phyloP scores from a whole-genome alignment of 2,329 filamentous ascomycete genomes.

The Corynespora cassiicola region DNA sequence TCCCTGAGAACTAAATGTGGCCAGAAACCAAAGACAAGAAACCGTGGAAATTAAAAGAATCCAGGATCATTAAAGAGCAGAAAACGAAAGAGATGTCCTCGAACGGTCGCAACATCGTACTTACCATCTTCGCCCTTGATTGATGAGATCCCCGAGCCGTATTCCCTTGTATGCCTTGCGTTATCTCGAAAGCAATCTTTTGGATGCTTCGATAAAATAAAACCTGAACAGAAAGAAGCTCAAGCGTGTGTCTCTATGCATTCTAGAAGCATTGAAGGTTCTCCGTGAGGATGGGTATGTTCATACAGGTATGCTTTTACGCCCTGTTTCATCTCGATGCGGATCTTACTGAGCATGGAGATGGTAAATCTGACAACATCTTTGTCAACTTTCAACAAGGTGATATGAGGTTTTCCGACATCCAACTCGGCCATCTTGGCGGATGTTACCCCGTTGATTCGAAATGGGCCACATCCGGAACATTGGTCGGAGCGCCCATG shows the following conservation, averaged over 20 bases:
- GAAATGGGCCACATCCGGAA: constrained; percentile 26
- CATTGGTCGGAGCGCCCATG: constrained; percentile 43
- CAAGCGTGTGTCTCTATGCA: constrained; percentile 3
- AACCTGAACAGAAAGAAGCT: constrained; percentile 11
- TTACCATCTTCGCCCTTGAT: too few species aligned
- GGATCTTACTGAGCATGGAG: constrained; percentile 13
- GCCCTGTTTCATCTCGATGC: neutral
- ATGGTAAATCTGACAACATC: constrained; percentile 47
- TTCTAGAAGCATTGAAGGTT: constrained; percentile 28
- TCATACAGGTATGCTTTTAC: constrained; percentile 24
- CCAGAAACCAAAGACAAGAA: constrained; percentile 15
- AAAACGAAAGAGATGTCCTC: too few species aligned
- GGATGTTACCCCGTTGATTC: constrained; percentile 29
- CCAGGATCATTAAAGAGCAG: constrained; percentile 11
- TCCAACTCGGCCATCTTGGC: constrained; percentile 43
- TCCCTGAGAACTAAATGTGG: neutral
- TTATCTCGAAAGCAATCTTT: too few species aligned
- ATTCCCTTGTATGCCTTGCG: too few species aligned
- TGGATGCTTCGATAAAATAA: constrained; percentile 6
- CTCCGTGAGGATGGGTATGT: constrained; percentile 35
- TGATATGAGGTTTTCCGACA: constrained; percentile 39
- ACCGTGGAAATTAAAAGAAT: constrained; percentile 19
- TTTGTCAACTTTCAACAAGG: constrained; percentile 41
- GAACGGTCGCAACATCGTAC: too few species aligned
- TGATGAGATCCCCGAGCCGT: too few species aligned